phyloP scores from a whole-genome alignment of 768 basidiomycete species.

The Leccinum arenicola region DNA sequence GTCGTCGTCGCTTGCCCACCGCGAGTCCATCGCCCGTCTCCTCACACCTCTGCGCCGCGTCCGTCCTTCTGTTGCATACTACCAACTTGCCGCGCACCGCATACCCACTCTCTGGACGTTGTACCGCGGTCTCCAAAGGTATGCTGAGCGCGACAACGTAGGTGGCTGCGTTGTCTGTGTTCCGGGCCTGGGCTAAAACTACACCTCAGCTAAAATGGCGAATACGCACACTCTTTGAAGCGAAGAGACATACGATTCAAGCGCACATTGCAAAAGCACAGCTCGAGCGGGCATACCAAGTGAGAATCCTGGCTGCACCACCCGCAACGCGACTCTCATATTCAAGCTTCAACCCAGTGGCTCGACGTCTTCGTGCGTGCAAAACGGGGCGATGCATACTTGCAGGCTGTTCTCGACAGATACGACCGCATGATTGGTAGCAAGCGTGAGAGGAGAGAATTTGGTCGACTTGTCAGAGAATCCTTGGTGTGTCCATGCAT shows the following conservation, averaged over 20 bases:
- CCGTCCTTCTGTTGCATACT: conserved; percentile 64
- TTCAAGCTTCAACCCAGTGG: conserved; percentile 37
- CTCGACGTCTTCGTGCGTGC: conserved; percentile 56
- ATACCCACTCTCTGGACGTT: conserved; percentile 75
- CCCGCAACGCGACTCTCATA: not conserved
- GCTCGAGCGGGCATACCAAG: conserved; percentile 57
- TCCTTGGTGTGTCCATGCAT: conserved; percentile 42
- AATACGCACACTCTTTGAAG: conserved; percentile 51
- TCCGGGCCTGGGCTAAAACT: not conserved
- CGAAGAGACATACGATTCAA: conserved; percentile 52
- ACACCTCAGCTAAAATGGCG: conserved; percentile 53
- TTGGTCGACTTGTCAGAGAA: conserved; percentile 44
- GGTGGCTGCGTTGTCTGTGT: not conserved
- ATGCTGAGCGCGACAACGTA: conserved; percentile 56
- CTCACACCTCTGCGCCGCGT: conserved; percentile 58
- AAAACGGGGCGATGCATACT: conserved; percentile 47
- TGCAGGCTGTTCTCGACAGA: conserved; percentile 46
- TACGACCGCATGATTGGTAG: conserved; percentile 57
- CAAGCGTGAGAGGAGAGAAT: conserved; percentile 48
- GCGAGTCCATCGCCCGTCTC: conserved; percentile 48
- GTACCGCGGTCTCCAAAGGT: conserved; percentile 65
- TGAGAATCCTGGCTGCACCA: conserved; percentile 26
- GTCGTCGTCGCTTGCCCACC: conserved; percentile 43
- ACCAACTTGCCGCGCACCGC: conserved; percentile 65
- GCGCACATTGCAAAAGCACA: conserved; percentile 44